Base-by-base conservation (phyloP, 108 stramenopile genomes). In the Cyclotella atomus region DNA sequence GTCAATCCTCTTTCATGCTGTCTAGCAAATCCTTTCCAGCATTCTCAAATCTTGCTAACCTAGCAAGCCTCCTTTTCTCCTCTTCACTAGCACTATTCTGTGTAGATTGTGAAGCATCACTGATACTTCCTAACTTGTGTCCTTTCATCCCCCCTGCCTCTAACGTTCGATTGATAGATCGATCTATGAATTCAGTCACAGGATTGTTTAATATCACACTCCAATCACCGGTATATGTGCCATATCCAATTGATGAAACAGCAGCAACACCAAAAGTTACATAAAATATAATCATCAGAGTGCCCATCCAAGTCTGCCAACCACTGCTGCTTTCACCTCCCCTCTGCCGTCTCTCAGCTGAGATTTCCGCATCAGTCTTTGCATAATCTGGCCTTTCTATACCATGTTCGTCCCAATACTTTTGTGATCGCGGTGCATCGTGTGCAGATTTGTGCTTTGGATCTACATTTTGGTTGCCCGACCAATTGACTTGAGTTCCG, bases 361-460 rank as follows among this genome's bases (percentile, higher is more conserved):
- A 70, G 28, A 89, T 75, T 56, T 89, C 88, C 10, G 82, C 84
- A 72, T 89, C 88, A 0, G 88, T 85, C 75, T 87, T 89, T 68
- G 86, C 88, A 68, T 89, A 89, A 45, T 89, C 88, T 15, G 88
- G 88, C 34, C 88, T 64, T 59, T 81, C 76, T 63, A 89, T 89
- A 16, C 73, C 73, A 71, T 89, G 71, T 63, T 89, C 84, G 52
- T 87, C 88, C 88, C 88, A 89, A 56, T 87, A 89, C 50, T 61
- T 74, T 76, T 89, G 88, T 21, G 84, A 85, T 75, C 75, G 67
- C 3, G 88, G 88, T 24, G 86, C 88, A 52, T 69, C 69, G 28
- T 75, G 77, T 0, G 83, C 83, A 4, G 61, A 79, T 64, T 52
- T 20, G 63, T 68, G 70, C 27, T 76, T 57, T 2, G 67, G 72